Percentiles rank a stretch among this genome's conserved stretches.
Conservation (phyloP, 495 filamentous ascomycete genomes). For the Emericellopsis terricola region DNA sequence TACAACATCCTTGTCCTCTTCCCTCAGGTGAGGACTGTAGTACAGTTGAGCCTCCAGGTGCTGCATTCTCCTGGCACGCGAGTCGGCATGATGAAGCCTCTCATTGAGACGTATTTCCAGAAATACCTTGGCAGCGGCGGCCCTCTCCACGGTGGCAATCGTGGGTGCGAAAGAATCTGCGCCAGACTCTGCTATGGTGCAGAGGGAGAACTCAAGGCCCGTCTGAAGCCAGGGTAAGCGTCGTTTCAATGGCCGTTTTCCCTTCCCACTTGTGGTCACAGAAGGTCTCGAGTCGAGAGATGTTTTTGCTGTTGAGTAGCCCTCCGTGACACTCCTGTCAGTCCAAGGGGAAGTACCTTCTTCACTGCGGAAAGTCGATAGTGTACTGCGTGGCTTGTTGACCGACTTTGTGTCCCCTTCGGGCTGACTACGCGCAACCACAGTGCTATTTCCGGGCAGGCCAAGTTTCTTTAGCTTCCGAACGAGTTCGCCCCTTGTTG, state of each 20-base stretch:
- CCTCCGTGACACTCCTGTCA: too few relatives aligned
- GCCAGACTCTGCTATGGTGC: constrained; percentile 21
- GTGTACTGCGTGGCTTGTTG: too few relatives aligned
- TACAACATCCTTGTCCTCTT: constrained; percentile 34
- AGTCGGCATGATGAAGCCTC: constrained; percentile 29
- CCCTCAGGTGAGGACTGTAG: constrained; percentile 25
- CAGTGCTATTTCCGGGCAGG: not conserved
- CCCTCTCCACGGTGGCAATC: constrained; percentile 58
- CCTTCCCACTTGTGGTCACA: too few relatives aligned
- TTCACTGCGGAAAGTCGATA: too few relatives aligned
- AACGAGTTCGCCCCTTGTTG: not conserved
- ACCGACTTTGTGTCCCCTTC: too few relatives aligned
- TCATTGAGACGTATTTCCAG: constrained; percentile 70
- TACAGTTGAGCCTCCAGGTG: constrained; percentile 48
- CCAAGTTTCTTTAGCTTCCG: not conserved
- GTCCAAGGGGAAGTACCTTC: too few relatives aligned
- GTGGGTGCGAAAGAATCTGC: constrained; percentile 31
- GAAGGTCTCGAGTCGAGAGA: constrained; percentile 17
- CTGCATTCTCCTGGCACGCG: constrained; percentile 46
- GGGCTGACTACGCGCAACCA: not conserved
- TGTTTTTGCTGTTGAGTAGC: constrained; percentile 18
- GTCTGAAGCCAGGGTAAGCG: too few relatives aligned
- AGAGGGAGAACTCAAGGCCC: too few relatives aligned
- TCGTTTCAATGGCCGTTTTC: too few relatives aligned
- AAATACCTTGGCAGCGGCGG: constrained; percentile 66